These are phyloP conservation scores for Cordyceps farinosa DNA, from an alignment of 2,329 filamentous ascomycete species.

Conservation along the genomic window DNA sequence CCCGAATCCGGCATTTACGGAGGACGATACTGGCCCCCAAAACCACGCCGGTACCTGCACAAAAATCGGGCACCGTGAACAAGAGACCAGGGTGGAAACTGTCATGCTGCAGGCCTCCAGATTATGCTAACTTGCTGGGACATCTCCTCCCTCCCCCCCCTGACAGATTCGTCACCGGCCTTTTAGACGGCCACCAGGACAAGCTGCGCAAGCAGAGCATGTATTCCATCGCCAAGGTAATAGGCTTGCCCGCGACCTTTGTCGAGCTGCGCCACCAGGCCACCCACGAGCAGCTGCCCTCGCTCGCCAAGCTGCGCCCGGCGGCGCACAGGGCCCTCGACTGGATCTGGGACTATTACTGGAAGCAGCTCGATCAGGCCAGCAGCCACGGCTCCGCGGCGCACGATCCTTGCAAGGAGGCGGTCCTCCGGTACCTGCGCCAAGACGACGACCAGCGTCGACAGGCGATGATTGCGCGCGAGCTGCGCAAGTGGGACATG, in stretches of 20 bases:
- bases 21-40: neutral
- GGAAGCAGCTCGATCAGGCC: constrained; percentile 49
- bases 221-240: constrained; percentile 66
- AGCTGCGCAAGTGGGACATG: constrained; percentile 36
- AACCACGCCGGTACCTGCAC: neutral
- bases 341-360: constrained; percentile 92
- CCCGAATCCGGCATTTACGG: neutral
- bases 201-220: constrained; percentile 66
- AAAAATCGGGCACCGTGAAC: neutral
- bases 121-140: constrained; percentile 12
- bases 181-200: constrained; percentile 70
- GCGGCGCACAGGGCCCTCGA: constrained; percentile 66
- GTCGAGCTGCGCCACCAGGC: constrained; percentile 87
- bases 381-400: constrained; percentile 10
- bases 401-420: constrained; percentile 30
- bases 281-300: constrained; percentile 83
- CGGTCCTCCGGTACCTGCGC: constrained; percentile 38
- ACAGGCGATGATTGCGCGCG: constrained; percentile 27
- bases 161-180: constrained; percentile 71
- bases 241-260: constrained; percentile 71
- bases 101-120: neutral
- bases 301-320: constrained; percentile 66
- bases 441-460: constrained; percentile 30
- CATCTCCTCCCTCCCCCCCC: neutral
- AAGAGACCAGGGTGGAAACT: neutral